These are phyloP conservation scores for Euphorbia celastroides DNA, from an alignment of 441 rosid genomes.

Conservation along the genomic window DNA sequence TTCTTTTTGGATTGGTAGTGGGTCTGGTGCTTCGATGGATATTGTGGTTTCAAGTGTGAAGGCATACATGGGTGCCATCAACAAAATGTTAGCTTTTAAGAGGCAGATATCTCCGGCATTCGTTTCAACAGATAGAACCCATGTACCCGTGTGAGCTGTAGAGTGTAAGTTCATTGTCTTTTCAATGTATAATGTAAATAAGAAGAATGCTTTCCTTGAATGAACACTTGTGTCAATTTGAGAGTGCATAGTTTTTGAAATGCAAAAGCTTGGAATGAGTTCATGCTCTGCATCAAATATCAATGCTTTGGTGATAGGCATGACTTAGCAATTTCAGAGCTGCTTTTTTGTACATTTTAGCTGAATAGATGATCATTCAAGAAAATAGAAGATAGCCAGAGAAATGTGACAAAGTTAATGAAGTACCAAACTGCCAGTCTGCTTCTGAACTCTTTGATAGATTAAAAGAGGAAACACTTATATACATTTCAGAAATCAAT, in stretches of 20 bases:
- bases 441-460: too few species aligned
- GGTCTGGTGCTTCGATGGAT: conserved; percentile 83
- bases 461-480: background rate
- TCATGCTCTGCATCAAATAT: background rate
- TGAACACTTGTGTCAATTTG: too few species aligned
- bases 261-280: background rate
- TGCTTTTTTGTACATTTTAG: too few species aligned
- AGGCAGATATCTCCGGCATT: conserved; percentile 20
- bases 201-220: background rate
- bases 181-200: background rate
- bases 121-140: conserved; percentile 25
- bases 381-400: too few species aligned
- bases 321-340: too few species aligned
- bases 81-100: conserved; percentile 76
- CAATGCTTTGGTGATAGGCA: too few species aligned
- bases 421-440: too few species aligned
- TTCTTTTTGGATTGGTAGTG: conserved; percentile 31
- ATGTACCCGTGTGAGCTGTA: conserved; percentile 34
- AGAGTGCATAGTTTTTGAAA: background rate
- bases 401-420: too few species aligned
- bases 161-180: background rate
- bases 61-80: conserved; percentile 83
- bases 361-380: too few species aligned
- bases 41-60: conserved; percentile 87
- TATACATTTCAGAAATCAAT: background rate